A percentile compares a stretch with the other conserved stretches of the same genome.
These are phyloP conservation scores for Scutellaria baicalensis DNA, from an alignment of 257 asterid species.

Conservation along the genomic window DNA sequence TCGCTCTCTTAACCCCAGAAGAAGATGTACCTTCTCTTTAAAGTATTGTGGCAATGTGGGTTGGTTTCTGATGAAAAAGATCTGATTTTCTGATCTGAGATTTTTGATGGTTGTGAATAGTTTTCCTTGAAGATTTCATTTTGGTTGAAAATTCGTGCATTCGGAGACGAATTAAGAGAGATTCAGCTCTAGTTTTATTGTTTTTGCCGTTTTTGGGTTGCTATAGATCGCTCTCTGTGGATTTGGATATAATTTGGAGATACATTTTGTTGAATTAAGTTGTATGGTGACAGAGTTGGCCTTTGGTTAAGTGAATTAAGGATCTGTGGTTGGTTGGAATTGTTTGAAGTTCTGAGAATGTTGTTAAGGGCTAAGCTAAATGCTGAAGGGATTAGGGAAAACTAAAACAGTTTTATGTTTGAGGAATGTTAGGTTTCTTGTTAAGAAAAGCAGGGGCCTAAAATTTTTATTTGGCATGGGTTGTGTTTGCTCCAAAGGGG, in stretches of 20 bases:
- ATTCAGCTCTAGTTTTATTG: not conserved
- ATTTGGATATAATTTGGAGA: not conserved
- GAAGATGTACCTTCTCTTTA: not conserved
- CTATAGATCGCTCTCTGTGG: not conserved
- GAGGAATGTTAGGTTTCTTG: slow-evolving; percentile 38
- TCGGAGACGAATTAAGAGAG: not conserved
- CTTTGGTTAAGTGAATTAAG: not conserved
- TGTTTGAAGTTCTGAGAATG: slow-evolving; percentile 31
- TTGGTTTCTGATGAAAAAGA: slow-evolving; percentile 23
- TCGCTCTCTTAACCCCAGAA: slow-evolving; percentile 6
- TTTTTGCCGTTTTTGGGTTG: not conserved
- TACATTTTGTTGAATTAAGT: slow-evolving; percentile 1
- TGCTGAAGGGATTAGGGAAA: slow-evolving; percentile 35
- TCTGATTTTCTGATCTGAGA: slow-evolving; percentile 33
- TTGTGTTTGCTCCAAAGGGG: slow-evolving; percentile 77
- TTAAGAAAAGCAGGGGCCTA: slow-evolving; percentile 40
- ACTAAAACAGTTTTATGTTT: slow-evolving; percentile 29
- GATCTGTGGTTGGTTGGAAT: slow-evolving; percentile 11
- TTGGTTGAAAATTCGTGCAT: not conserved
- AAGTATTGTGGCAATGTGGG: slow-evolving; percentile 64
- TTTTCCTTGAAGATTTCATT: not conserved
- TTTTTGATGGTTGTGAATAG: not conserved
- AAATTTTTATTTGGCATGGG: slow-evolving; percentile 50
- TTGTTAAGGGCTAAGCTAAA: slow-evolving; percentile 23
- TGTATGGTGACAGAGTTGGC: not conserved